Base-by-base conservation (phyloP, 768 basidiomycete genomes). In the Exidia glandulosa region DNA sequence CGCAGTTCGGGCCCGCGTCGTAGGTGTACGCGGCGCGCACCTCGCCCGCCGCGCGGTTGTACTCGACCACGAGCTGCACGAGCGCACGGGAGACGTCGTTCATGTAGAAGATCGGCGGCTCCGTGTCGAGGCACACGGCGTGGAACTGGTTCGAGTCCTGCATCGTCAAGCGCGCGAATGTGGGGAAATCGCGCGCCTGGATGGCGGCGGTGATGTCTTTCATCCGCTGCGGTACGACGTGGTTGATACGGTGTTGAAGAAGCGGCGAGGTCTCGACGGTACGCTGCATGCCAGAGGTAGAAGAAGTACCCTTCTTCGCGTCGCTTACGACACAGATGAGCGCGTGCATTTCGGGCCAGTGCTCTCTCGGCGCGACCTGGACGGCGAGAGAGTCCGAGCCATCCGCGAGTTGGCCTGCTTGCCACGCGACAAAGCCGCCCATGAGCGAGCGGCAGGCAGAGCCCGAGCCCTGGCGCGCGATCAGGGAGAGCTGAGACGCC, bases 21-120 rank as follows among this genome's bases (percentile, higher is more conserved):
- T 88, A 98, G n/a, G 96, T 99, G 74, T 99, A 99, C 45, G 95
- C 96, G 0, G 94, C 96, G 68, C 89, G 85, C 71, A 83, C 76
- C 57, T 82, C 81, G 2, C 77, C 76, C 52, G 72, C 81, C 70
- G 61, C 73, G 23, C 94, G 83, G 75, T 99, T 99, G 76, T 93
- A 85, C 74, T 98, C 96, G 45, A 88, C 87, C 65, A 99, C 79
- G 68, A 97, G 73, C 5, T 86, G 78, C 69, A 99, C 91, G 74
- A 99, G 91, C n/a, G 90, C 73, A n/a, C 89, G 81, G 60, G 86
- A 88, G 66, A 95, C 91, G 73, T 99, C 96, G 77, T 97, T 97
- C 84, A 99, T 86, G 79, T 99, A 99, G 73, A 99, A 98, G 73
- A 98, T 98, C 47, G 96, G 96, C 1, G 96, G 96, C 47, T 88